phyloP scores from a whole-genome alignment of 2,329 filamentous ascomycete genomes.

The Ophiosphaerella narmari region DNA sequence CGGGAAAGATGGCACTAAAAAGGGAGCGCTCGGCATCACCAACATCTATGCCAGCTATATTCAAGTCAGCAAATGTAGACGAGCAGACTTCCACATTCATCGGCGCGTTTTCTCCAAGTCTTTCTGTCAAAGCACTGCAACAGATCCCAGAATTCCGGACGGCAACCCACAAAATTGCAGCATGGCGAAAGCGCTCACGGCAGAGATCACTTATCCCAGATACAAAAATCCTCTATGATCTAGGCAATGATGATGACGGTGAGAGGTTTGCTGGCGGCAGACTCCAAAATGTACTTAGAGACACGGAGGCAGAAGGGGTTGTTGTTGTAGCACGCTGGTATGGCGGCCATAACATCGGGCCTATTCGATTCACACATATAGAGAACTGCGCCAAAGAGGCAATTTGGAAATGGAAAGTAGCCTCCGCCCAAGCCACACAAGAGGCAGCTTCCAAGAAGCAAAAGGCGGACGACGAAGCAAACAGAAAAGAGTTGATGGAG shows the following conservation, averaged over 20 bases:
- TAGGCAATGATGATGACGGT: slow-evolving; percentile 58
- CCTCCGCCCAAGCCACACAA: slow-evolving; percentile 36
- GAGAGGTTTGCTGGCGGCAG: slow-evolving; percentile 57
- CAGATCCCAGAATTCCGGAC: slow-evolving; percentile 48
- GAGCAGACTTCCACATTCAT: slow-evolving; percentile 59
- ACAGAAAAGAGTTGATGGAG: slow-evolving; percentile 45
- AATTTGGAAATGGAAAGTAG: slow-evolving; percentile 49
- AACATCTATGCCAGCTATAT: slow-evolving; percentile 38
- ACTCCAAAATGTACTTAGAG: slow-evolving; percentile 53
- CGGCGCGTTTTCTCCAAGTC: slow-evolving; percentile 54
- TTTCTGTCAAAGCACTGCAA: slow-evolving; percentile 50
- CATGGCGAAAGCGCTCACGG: slow-evolving; percentile 54
- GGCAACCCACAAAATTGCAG: slow-evolving; percentile 58
- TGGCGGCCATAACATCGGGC: slow-evolving; percentile 58
- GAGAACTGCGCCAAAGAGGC: slow-evolving; percentile 55
- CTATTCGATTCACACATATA: slow-evolving; percentile 58
- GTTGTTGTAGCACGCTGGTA: slow-evolving; percentile 62
- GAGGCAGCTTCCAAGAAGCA: slow-evolving; percentile 44
- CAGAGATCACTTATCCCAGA: slow-evolving; percentile 51
- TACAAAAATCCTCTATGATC: slow-evolving; percentile 46
- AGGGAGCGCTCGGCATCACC: slow-evolving; percentile 28
- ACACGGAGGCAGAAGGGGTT: slow-evolving; percentile 50
- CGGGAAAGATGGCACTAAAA: slow-evolving; percentile 37
- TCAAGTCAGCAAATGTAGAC: slow-evolving; percentile 51
- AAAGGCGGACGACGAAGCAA: slow-evolving; percentile 41